Evolutionary conservation across 2,329 filamentous ascomycete species (phyloP).

Genomic region (Fusarium sp.): DNA sequence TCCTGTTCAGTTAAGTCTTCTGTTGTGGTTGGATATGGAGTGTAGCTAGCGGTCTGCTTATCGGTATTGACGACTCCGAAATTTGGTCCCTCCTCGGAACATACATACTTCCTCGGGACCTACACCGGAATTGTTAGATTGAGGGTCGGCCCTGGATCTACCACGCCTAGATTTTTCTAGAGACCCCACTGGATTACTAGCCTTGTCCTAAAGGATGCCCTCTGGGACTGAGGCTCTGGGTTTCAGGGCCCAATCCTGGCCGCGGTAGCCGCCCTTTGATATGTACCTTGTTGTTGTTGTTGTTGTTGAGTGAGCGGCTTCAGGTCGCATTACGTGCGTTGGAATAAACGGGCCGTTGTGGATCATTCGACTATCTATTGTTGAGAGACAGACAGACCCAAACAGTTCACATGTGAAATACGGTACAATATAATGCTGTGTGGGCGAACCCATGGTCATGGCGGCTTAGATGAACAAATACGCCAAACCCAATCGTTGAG

Average conservation of each 20-base stretch:
- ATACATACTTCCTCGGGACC: slow-evolving; percentile 33
- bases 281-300: slow-evolving; percentile 9
- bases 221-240: slow-evolving; percentile 31
- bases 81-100: slow-evolving; percentile 33
- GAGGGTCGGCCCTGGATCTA: neutral
- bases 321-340: slow-evolving; percentile 3
- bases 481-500: neutral
- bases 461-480: slow-evolving; percentile 6
- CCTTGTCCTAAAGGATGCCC: neutral
- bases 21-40: slow-evolving; percentile 2
- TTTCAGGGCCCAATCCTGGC: slow-evolving; percentile 12
- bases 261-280: neutral
- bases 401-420: slow-evolving; percentile 32
- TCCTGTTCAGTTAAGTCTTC: no score
- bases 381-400: slow-evolving; percentile 31
- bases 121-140: slow-evolving; percentile 25
- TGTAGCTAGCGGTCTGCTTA: slow-evolving; percentile 13
- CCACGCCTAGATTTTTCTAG: neutral
- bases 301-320: slow-evolving; percentile 14
- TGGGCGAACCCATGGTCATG: neutral
- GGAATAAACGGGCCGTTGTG: slow-evolving; percentile 10
- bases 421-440: neutral
- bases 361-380: slow-evolving; percentile 6
- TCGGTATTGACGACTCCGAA: slow-evolving; percentile 31
- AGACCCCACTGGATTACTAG: slow-evolving; percentile 13